Conservation (phyloP, 129 eudicot species). For the Erigeron canadensis region DNA sequence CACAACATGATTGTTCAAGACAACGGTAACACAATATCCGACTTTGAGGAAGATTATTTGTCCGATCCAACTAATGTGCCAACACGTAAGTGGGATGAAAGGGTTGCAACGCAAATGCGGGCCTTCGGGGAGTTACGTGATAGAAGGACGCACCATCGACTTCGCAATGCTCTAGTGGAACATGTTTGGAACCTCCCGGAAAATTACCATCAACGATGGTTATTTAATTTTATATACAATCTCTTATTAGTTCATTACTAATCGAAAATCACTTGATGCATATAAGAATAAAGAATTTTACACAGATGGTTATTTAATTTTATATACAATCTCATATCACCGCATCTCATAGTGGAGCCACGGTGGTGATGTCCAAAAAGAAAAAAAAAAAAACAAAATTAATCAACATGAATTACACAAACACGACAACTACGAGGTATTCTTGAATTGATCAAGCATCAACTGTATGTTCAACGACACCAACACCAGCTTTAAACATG, state of each 20-base stretch:
- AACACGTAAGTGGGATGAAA: too few species aligned
- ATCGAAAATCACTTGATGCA: conserved; percentile 12
- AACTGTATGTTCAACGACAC: conserved; percentile 10
- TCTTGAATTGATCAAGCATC: conserved; percentile 9
- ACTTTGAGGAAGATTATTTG: too few species aligned
- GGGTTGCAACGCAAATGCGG: too few species aligned
- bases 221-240: conserved; percentile 1
- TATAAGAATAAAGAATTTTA: conserved; percentile 33
- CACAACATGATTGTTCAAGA: too few species aligned
- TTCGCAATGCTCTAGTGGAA: too few species aligned
- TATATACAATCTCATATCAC: conserved; percentile 32
- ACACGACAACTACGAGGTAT: conserved; percentile 6
- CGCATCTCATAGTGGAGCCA: not conserved
- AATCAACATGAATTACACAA: conserved; percentile 25
- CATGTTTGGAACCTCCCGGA: too few species aligned
- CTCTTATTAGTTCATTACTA: conserved; percentile 4
- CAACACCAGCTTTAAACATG: conserved; percentile 1
- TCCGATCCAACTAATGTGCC: too few species aligned
- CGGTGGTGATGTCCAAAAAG: not conserved
- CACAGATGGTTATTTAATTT: conserved; percentile 22
- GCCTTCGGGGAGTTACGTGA: too few species aligned
- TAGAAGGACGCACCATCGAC: too few species aligned
- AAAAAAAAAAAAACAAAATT: conserved; percentile 11
- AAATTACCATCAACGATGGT: too few species aligned
- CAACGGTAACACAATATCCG: too few species aligned